Evolutionary conservation across 164 flowering plant species (phyloP).

Genomic region (Dillenia turbinata): DNA sequence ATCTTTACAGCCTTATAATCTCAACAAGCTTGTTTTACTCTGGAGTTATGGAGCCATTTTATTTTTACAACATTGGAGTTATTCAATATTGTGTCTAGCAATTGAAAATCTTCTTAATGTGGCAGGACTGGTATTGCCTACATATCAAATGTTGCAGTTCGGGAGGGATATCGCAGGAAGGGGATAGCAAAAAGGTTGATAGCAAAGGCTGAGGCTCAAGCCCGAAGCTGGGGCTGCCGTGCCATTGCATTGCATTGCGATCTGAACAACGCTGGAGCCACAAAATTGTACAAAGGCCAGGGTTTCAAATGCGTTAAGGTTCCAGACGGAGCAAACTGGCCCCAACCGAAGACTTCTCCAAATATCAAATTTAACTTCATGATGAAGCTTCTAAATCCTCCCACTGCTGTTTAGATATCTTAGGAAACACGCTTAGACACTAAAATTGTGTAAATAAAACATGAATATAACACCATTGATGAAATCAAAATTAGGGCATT

Average conservation of each 20-base stretch:
- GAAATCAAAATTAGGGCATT: no score
- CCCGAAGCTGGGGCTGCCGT: constrained; percentile 83
- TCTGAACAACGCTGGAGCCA: constrained; percentile 64
- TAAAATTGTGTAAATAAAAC: not conserved
- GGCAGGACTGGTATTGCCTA: constrained; percentile 92
- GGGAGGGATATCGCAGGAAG: constrained; percentile 69
- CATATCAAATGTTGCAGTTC: constrained; percentile 91
- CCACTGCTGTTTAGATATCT: constrained; percentile 7
- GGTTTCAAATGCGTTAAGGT: constrained; percentile 77
- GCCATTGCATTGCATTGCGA: constrained; percentile 90
- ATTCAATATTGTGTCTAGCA: no score
- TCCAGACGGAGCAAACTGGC: constrained; percentile 93
- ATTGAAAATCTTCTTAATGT: not conserved
- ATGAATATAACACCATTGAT: no score
- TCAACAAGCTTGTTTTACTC: no score
- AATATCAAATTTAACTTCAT: constrained; percentile 69
- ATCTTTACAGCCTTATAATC: no score
- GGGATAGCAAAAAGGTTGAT: constrained; percentile 83
- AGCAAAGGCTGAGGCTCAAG: constrained; percentile 76
- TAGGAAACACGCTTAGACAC: not conserved
- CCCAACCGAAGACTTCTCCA: constrained; percentile 78
- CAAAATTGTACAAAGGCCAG: constrained; percentile 59
- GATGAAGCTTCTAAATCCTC: constrained; percentile 76
- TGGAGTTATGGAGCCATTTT: no score
- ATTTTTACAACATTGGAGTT: no score